Base-by-base conservation (phyloP, 2,329 filamentous ascomycete genomes). In the Pseudocercospora fijiensis region DNA sequence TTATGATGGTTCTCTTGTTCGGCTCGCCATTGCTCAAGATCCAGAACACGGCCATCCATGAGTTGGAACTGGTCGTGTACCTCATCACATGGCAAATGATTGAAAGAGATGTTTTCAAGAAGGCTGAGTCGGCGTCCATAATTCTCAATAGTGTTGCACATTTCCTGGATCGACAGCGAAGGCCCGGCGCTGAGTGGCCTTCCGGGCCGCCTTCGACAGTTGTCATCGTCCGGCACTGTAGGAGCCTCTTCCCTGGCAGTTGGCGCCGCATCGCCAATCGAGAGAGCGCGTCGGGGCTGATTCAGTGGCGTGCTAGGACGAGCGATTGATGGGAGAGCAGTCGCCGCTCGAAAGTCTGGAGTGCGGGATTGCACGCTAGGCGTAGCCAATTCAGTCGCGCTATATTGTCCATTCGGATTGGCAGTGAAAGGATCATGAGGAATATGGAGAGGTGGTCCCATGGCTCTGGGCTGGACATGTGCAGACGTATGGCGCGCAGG, bases 21-120 rank as follows among this genome's bases (percentile, higher is more conserved):
- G 2, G 58, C 65, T 8, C 73, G 74, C 67, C 79, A 80, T 43
- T 82, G 83, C 74, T 92, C 90, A 6, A 92, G 79, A 41, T 92
- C 89, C 1, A 86, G 83, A 7, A 92, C 80, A 22, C 89, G 85
- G 8, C 87, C 81, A 67, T 92, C 90, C 51, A 85, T 75, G 55
- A 85, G 78, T 33, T 92, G 89, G 69, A 90, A 83, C 60, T 84
- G 86, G 20, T 91, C 88, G 18, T 87, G 80, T 56, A 90, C 85
- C 41, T 90, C 88, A 22, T 92, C 89, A 55, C 89, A 84, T n/a
- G 84, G 83, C 18, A 83, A 81, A 49, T 85, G 82, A 24, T 86
- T 86, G 71, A 92, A 90, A 0, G 89, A 92, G 1, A 84, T 80
- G 57, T 84, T 90, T 76, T 94, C 90, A 5, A 93, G 80, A 61